Percentiles rank a stretch among this genome's conserved stretches.
Conservation (phyloP, 2,329 filamentous ascomycete species). For the Westerdykella sp. region DNA sequence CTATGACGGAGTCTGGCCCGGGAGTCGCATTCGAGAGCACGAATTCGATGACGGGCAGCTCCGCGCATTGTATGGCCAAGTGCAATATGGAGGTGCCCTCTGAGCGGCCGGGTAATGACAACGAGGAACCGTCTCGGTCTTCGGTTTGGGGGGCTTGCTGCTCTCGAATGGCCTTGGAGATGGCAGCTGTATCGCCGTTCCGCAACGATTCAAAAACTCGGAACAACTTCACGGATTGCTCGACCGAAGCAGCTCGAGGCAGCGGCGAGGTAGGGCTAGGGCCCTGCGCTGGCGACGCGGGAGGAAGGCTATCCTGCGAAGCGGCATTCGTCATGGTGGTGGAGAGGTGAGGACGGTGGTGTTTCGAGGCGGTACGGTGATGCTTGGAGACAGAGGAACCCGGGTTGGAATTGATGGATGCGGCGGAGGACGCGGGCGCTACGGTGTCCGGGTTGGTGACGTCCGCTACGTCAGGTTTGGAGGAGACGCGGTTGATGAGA, state of each 20-base stretch:
- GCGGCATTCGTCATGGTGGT: conserved; percentile 17
- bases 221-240: conserved; percentile 92
- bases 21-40: conserved; percentile 62
- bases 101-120: conserved; percentile 42
- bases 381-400: conserved; percentile 5
- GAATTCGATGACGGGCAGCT: conserved; percentile 86
- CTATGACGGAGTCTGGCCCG: conserved; percentile 56
- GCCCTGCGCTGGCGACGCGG: conserved; percentile 15
- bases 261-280: conserved; percentile 21
- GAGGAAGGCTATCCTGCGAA: conserved; percentile 11
- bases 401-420: conserved; percentile 8
- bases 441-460: background rate
- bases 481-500: conserved; percentile 31
- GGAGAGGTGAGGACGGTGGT: conserved; percentile 25
- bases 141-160: conserved; percentile 33
- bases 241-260: conserved; percentile 52
- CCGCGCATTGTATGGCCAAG: conserved; percentile 90
- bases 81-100: conserved; percentile 89
- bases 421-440: conserved; percentile 6
- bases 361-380: conserved; percentile 24
- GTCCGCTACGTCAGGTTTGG: conserved; percentile 26
- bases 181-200: conserved; percentile 82
- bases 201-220: conserved; percentile 87
- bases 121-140: conserved; percentile 51
- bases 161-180: conserved; percentile 77